These are phyloP conservation scores for Backusella tuberculispora DNA, from an alignment of 192 early-diverging fungal genomes.

Conservation along the genomic window DNA sequence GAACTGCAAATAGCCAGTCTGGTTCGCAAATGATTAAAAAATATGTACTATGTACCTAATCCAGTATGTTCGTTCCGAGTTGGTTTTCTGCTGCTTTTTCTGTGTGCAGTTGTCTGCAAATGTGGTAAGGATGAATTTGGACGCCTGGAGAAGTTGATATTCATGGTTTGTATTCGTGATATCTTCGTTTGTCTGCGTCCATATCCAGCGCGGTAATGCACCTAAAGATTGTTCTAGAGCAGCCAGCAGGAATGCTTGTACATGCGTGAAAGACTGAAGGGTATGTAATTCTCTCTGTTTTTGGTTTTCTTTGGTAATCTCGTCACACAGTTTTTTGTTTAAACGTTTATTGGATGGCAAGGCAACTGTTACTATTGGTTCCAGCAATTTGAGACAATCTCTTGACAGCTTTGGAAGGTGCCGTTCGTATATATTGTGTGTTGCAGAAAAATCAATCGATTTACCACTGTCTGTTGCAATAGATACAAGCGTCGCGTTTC, in stretches of 20 bases:
- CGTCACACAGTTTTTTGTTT: neutral
- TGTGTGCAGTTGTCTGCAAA: neutral
- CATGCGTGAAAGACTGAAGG: neutral
- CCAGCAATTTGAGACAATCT: neutral
- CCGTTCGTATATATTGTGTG: neutral
- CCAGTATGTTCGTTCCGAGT: conserved; percentile 17
- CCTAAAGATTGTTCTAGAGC: neutral
- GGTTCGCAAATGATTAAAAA: conserved; percentile 26
- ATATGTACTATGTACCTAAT: conserved; percentile 13
- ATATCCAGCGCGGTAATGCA: neutral
- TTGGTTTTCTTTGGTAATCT: neutral
- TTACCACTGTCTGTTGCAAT: conserved; percentile 1
- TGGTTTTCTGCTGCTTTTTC: neutral
- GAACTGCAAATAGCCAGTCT: conserved; percentile 13
- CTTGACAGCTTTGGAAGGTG: neutral
- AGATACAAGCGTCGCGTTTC: neutral
- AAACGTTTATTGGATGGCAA: neutral
- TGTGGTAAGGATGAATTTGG: neutral
- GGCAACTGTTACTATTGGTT: neutral
- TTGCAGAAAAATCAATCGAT: neutral
- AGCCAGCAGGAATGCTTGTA: neutral
- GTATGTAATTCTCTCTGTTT: conserved; percentile 1
- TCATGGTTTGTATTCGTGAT: neutral
- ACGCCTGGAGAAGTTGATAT: neutral
- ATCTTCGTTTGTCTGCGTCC: neutral